These are phyloP conservation scores for Pontederia paniculata DNA, from an alignment of 176 grass and related monocot species.

Conservation along the genomic window DNA sequence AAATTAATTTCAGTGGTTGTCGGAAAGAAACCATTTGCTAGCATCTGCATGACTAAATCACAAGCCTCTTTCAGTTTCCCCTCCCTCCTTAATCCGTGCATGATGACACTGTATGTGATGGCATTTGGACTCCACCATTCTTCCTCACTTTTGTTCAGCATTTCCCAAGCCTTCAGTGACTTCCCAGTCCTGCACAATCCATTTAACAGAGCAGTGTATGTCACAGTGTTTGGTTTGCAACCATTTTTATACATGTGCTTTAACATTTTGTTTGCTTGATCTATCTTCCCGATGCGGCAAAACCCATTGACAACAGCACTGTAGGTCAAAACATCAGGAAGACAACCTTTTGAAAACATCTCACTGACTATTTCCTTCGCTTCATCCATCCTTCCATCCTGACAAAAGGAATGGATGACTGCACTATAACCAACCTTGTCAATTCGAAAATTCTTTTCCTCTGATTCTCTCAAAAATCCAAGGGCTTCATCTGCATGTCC, in stretches of 20 bases:
- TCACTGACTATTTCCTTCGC: conserved; percentile 61
- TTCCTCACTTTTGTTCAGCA: conserved; percentile 69
- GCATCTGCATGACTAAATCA: conserved; percentile 69
- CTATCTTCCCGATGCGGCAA: conserved; percentile 57
- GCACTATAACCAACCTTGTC: conserved; percentile 75
- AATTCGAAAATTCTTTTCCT: conserved; percentile 56
- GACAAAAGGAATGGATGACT: conserved; percentile 64
- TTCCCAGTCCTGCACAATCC: conserved; percentile 71
- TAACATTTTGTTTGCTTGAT: conserved; percentile 73
- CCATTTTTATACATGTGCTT: conserved; percentile 63
- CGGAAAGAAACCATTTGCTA: conserved; percentile 70
- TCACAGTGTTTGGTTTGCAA: conserved; percentile 89
- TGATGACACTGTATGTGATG: conserved; percentile 74
- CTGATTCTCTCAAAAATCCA: conserved; percentile 60
- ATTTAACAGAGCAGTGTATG: conserved; percentile 72
- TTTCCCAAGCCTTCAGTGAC: conserved; percentile 61
- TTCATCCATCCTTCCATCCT: conserved; percentile 52
- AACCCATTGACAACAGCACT: conserved; percentile 83
- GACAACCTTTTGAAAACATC: conserved; percentile 67
- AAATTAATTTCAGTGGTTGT: conserved; percentile 84
- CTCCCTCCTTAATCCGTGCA: conserved; percentile 89
- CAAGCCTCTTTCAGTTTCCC: conserved; percentile 79
- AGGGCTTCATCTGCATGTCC: conserved; percentile 76
- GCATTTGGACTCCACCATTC: conserved; percentile 88
- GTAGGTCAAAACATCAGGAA: conserved; percentile 87